A percentile compares a stretch with the other conserved stretches of the same genome.
These are phyloP conservation scores for Irpex lacteus DNA, from an alignment of 1,284 basidiomycete species.

Conservation along the genomic window DNA sequence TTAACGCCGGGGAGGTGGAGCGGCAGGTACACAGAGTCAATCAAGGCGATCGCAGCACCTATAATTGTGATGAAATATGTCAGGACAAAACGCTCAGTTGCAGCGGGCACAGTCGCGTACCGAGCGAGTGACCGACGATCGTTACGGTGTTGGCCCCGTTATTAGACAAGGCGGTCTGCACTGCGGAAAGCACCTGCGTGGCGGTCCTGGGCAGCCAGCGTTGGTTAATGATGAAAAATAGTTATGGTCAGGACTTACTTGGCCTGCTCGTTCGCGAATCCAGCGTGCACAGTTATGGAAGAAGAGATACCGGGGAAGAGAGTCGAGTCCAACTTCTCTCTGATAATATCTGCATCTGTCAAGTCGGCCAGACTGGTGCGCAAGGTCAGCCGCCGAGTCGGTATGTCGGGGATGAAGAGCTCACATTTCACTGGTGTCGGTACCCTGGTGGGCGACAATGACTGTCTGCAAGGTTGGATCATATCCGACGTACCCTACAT, in stretches of 20 bases:
- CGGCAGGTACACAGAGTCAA: conserved; percentile 41
- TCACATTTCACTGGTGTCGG: conserved; percentile 45
- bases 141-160: conserved; percentile 31
- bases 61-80: not conserved
- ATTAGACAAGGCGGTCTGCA: conserved; percentile 29
- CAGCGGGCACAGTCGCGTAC: conserved; percentile 14
- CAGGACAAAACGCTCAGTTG: not conserved
- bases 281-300: conserved; percentile 50
- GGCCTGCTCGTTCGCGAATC: conserved; percentile 54
- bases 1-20: conserved; percentile 35
- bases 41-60: conserved; percentile 42
- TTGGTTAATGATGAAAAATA: too few species aligned
- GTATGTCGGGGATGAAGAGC: conserved; percentile 13
- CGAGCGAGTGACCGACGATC: conserved; percentile 36
- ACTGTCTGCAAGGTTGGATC: conserved; percentile 39
- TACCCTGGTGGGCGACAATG: conserved; percentile 53
- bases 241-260: conserved; percentile 30
- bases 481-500: conserved; percentile 43
- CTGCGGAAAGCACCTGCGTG: conserved; percentile 32
- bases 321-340: conserved; percentile 35
- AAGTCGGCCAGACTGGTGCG: conserved; percentile 42
- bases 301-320: conserved; percentile 58
- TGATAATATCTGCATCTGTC: conserved; percentile 50
- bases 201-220: conserved; percentile 28
- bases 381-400: not conserved